phyloP scores from a whole-genome alignment of 23 red algal genomes.

The Pyropia haitanensis region DNA sequence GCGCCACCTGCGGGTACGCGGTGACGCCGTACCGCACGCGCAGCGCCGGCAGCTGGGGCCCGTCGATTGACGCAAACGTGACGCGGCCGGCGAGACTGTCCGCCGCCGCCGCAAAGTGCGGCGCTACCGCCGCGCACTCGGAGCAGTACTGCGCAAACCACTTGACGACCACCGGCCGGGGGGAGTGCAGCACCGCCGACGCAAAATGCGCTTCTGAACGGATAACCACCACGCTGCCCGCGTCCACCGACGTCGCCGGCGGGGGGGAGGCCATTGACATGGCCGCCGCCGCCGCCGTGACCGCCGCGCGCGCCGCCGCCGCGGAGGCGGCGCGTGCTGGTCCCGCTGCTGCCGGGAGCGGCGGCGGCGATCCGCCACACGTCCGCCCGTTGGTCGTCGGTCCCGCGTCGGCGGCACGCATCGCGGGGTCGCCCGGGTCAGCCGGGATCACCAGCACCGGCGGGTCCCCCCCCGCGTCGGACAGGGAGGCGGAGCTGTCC shows the following conservation, averaged over 20 bases:
- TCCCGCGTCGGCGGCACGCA: too few species aligned
- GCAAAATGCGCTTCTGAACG: too few species aligned
- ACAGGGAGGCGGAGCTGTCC: too few species aligned
- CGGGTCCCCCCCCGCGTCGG: too few species aligned
- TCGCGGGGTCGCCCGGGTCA: too few species aligned
- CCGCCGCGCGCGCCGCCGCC: background rate
- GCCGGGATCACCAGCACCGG: too few species aligned
- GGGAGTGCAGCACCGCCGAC: slow-evolving; percentile 17
- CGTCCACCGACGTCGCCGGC: too few species aligned
- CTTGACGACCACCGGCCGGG: slow-evolving; percentile 29
- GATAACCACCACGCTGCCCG: too few species aligned
- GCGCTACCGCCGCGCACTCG: slow-evolving; percentile 33
- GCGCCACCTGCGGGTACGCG: slow-evolving; percentile 30
- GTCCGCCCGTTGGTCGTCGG: too few species aligned
- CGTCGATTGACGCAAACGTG: slow-evolving; percentile 38
- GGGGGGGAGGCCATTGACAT: slow-evolving; percentile 12
- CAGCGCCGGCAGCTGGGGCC: slow-evolving; percentile 33
- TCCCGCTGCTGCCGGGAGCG: slow-evolving; percentile 18
- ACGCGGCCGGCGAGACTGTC: background rate
- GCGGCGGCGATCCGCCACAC: slow-evolving; percentile 3
- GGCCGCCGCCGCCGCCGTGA: slow-evolving; percentile 10
- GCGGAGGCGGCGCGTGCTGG: background rate
- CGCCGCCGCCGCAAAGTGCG: slow-evolving; percentile 42
- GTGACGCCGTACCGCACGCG: slow-evolving; percentile 24
- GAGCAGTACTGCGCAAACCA: slow-evolving; percentile 57